Evolutionary conservation across 345 rosid genomes (phyloP).

Genomic region (Hibiscus syriacus): DNA sequence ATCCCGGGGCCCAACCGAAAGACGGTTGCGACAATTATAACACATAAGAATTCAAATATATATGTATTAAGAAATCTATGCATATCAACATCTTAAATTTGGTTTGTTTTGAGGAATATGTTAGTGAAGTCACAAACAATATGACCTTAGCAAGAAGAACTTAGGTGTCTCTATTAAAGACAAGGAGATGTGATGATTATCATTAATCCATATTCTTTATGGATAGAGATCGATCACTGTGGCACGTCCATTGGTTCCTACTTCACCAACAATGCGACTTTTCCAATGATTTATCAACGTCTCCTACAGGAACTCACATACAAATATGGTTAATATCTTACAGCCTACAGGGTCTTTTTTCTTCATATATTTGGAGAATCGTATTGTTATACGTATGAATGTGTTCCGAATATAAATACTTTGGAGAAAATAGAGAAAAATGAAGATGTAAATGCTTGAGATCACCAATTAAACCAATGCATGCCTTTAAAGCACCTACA

Average conservation of each 20-base stretch:
- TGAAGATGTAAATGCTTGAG: no score
- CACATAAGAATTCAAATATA: no score
- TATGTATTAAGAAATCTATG: neutral
- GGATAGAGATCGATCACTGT: no score
- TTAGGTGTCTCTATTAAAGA: neutral
- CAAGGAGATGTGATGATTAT: no score
- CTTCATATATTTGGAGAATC: neutral
- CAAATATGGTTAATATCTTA: neutral
- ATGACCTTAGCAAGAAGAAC: slow-evolving; percentile 1
- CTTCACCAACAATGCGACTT: slow-evolving; percentile 19
- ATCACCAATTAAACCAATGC: no score
- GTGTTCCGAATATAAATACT: neutral
- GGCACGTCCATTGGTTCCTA: slow-evolving; percentile 31
- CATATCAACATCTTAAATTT: slow-evolving; percentile 10
- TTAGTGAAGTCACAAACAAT: neutral
- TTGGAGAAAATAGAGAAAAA: no score
- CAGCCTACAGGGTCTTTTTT: neutral
- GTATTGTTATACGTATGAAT: neutral
- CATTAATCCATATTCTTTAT: no score
- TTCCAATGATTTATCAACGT: slow-evolving; percentile 7
- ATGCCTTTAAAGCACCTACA: slow-evolving; percentile 8
- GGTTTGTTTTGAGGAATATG: slow-evolving; percentile 8
- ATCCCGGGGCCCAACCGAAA: no score
- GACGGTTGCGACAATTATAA: no score
- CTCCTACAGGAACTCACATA: neutral